Percentiles rank a stretch among this genome's conserved stretches.
Evolutionary conservation across 2,329 filamentous ascomycete genomes (phyloP).

Genomic region (Balansia obtecta): DNA sequence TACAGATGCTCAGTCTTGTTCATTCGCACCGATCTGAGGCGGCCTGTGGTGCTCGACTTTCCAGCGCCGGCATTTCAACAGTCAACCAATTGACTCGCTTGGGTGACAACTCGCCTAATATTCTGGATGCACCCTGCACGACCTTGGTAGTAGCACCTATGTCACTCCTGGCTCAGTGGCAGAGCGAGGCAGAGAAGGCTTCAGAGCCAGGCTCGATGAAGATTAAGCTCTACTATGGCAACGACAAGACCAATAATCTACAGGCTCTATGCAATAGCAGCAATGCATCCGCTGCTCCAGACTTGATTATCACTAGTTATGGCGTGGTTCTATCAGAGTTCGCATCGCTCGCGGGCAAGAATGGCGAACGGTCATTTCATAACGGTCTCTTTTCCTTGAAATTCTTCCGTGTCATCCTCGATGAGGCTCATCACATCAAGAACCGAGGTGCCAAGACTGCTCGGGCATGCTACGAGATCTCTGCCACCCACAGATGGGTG

Average conservation of each 20-base stretch:
- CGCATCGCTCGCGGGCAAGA: slow-evolving; percentile 50
- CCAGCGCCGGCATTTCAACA: slow-evolving; percentile 21
- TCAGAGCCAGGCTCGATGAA: slow-evolving; percentile 75
- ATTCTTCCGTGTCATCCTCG: slow-evolving; percentile 90
- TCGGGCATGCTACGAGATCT: slow-evolving; percentile 84
- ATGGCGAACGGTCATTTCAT: slow-evolving; percentile 51
- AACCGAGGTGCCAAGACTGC: slow-evolving; percentile 83
- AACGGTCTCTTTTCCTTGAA: slow-evolving; percentile 79
- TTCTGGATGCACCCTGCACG: slow-evolving; percentile 68
- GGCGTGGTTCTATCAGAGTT: slow-evolving; percentile 86
- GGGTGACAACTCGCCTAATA: slow-evolving; percentile 39
- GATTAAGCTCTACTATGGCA: slow-evolving; percentile 82
- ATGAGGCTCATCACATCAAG: slow-evolving; percentile 93
- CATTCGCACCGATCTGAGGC: slow-evolving; percentile 64
- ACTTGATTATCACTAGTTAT: slow-evolving; percentile 90
- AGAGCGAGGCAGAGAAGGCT: slow-evolving; percentile 85
- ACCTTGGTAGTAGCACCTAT: slow-evolving; percentile 95
- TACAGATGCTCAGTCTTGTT: slow-evolving; percentile 91
- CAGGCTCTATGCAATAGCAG: slow-evolving; percentile 64
- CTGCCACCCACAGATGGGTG: slow-evolving; percentile 78
- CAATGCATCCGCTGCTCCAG: slow-evolving; percentile 66
- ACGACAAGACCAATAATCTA: slow-evolving; percentile 69
- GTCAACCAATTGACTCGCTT: slow-evolving; percentile 52
- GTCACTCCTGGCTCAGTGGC: slow-evolving; percentile 93
- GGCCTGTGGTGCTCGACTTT: slow-evolving; percentile 24